Percentiles rank a stretch among this genome's conserved stretches.
These are phyloP conservation scores for Yamadazyma triangularis DNA, from an alignment of 1,139 yeast genomes.

Conservation along the genomic window DNA sequence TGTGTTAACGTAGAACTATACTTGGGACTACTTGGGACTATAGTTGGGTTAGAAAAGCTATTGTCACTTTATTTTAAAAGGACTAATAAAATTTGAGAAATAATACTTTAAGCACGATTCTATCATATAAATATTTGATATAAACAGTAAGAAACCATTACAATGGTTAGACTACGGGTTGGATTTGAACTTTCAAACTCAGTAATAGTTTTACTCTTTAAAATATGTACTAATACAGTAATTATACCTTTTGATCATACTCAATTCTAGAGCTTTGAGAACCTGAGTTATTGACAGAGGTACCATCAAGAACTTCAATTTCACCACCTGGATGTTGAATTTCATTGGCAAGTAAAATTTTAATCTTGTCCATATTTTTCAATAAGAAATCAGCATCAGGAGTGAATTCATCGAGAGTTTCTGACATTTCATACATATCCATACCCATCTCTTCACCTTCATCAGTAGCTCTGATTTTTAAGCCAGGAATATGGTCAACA, in stretches of 20 bases:
- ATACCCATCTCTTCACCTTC: constrained; percentile 83
- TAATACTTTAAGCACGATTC: too few relatives aligned
- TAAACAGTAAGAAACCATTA: too few relatives aligned
- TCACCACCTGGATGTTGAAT: constrained; percentile 11
- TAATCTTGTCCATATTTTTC: constrained; percentile 7
- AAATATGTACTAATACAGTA: too few relatives aligned
- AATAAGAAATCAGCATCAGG: neutral
- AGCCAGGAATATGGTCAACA: constrained; percentile 79
- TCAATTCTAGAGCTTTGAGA: neutral
- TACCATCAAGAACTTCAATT: constrained; percentile 10
- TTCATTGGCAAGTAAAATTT: constrained; percentile 9
- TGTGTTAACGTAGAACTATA: too few relatives aligned
- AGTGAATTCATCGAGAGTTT: constrained; percentile 24
- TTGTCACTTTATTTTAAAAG: too few relatives aligned
- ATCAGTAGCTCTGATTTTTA: constrained; percentile 67
- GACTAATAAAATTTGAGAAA: too few relatives aligned
- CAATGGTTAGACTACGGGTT: too few relatives aligned
- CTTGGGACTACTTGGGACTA: too few relatives aligned
- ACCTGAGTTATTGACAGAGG: neutral
- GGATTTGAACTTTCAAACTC: too few relatives aligned
- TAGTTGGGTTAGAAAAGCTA: too few relatives aligned
- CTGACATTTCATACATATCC: constrained; percentile 34
- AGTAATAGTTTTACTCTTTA: too few relatives aligned
- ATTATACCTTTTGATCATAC: neutral
- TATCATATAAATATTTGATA: too few relatives aligned